A percentile compares a stretch with the other conserved stretches of the same genome.
Evolutionary conservation across 192 early-diverging fungal genomes (phyloP).

Genomic region (Lobulomyces angularis): DNA sequence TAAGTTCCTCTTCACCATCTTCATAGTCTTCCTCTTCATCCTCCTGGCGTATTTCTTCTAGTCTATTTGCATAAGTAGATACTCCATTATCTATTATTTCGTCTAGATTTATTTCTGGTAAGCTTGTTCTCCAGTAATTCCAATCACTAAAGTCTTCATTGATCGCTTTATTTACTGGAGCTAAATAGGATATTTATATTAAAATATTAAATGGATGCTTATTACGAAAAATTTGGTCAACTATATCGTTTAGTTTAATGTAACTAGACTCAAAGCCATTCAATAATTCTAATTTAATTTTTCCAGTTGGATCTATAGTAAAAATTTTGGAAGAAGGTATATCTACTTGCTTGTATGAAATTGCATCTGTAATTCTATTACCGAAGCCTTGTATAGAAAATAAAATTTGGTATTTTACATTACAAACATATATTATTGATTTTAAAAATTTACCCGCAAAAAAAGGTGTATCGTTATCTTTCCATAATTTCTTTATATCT

Average conservation of each 20-base stretch:
- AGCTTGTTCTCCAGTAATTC: slow-evolving; percentile 13
- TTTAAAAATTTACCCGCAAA: no score
- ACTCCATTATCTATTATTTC: background rate
- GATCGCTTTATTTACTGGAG: background rate
- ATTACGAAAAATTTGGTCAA: slow-evolving; percentile 88
- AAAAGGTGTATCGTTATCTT: slow-evolving; percentile 62
- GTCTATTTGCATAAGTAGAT: background rate
- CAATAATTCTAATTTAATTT: slow-evolving; percentile 81
- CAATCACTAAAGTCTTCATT: slow-evolving; percentile 17
- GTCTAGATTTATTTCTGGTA: slow-evolving; percentile 14
- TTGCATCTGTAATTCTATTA: slow-evolving; percentile 92
- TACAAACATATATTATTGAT: slow-evolving; percentile 1
- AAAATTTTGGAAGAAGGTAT: slow-evolving; percentile 89
- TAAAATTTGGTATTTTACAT: background rate
- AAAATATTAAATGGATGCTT: slow-evolving; percentile 9
- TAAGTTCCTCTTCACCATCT: slow-evolving; percentile 1
- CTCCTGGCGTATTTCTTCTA: background rate
- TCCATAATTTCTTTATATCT: slow-evolving; percentile 82
- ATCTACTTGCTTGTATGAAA: slow-evolving; percentile 87
- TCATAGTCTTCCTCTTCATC: background rate
- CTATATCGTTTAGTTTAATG: slow-evolving; percentile 77
- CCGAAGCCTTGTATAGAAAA: slow-evolving; percentile 50
- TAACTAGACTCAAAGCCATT: slow-evolving; percentile 66
- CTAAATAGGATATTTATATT: background rate
- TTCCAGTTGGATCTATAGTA: slow-evolving; percentile 85